Percentiles rank a stretch among this genome's conserved stretches.
These are phyloP conservation scores for Umbelopsis sp. DNA, from an alignment of 192 early-diverging fungal genomes.

Conservation along the genomic window DNA sequence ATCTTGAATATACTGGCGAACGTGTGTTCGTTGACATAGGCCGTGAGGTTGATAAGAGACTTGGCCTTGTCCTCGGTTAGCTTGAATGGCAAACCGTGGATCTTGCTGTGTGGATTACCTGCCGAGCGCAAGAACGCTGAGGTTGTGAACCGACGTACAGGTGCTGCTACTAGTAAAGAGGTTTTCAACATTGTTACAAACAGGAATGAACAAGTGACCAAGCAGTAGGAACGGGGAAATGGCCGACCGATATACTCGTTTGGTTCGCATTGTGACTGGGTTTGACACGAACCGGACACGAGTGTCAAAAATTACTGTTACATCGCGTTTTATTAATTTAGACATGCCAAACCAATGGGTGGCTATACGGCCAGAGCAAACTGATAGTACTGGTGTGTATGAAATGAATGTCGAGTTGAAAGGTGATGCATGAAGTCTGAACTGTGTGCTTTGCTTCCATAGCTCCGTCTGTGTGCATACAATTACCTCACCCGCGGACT, in stretches of 20 bases:
- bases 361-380: not conserved
- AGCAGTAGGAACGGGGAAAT: too few relatives aligned
- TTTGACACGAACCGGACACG: too few relatives aligned
- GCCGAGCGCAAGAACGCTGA: not conserved
- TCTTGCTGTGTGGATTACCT: slow-evolving; percentile 27
- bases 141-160: not conserved
- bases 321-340: not conserved
- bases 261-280: too few relatives aligned
- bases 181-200: not conserved
- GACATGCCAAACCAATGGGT: slow-evolving; percentile 8
- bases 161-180: not conserved
- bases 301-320: too few relatives aligned
- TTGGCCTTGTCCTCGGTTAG: slow-evolving; percentile 27
- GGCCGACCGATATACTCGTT: too few relatives aligned
- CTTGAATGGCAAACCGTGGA: slow-evolving; percentile 41
- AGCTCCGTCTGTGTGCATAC: not conserved
- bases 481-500: slow-evolving; percentile 15
- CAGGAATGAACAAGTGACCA: not conserved
- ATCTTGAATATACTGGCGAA: slow-evolving; percentile 36
- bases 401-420: not conserved
- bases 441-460: not conserved
- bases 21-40: slow-evolving; percentile 29
- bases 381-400: not conserved
- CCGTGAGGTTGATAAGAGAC: slow-evolving; percentile 23
- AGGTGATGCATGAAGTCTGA: not conserved